These are phyloP conservation scores for Phytophthora rubi DNA, from an alignment of 352 stramenopile species.

Conservation along the genomic window DNA sequence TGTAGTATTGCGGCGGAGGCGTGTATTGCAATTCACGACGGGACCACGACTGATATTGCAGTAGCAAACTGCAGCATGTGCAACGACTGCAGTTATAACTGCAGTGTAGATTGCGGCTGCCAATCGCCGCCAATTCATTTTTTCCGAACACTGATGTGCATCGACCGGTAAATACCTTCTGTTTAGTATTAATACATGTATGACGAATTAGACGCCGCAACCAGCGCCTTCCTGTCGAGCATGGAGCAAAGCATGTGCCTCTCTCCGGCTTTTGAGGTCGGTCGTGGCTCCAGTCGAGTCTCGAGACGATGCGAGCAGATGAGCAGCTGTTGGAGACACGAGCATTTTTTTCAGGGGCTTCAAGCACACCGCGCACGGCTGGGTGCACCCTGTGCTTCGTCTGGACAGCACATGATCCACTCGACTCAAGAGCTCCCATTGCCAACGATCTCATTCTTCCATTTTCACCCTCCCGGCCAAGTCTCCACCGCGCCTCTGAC, in stretches of 20 bases:
- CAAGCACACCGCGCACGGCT: slow-evolving; percentile 12
- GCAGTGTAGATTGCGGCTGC: no score
- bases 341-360: slow-evolving; percentile 31
- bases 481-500: slow-evolving; percentile 9
- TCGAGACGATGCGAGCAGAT: slow-evolving; percentile 25
- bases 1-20: no score
- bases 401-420: slow-evolving; percentile 8
- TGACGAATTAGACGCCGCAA: slow-evolving; percentile 23
- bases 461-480: slow-evolving; percentile 25
- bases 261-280: slow-evolving; percentile 19
- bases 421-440: not conserved
- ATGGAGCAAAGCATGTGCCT: slow-evolving; percentile 31
- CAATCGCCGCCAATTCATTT: no score
- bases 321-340: slow-evolving; percentile 17
- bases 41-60: no score
- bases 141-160: no score
- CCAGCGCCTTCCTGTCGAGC: not conserved
- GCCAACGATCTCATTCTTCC: slow-evolving; percentile 26
- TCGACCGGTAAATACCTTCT: not conserved
- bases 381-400: slow-evolving; percentile 4
- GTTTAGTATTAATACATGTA: not conserved
- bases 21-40: no score
- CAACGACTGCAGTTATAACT: no score
- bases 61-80: no score
- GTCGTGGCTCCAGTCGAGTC: slow-evolving; percentile 29